Conservation (phyloP, 1,284 basidiomycete species). For the Xerocomus nothofagi region DNA sequence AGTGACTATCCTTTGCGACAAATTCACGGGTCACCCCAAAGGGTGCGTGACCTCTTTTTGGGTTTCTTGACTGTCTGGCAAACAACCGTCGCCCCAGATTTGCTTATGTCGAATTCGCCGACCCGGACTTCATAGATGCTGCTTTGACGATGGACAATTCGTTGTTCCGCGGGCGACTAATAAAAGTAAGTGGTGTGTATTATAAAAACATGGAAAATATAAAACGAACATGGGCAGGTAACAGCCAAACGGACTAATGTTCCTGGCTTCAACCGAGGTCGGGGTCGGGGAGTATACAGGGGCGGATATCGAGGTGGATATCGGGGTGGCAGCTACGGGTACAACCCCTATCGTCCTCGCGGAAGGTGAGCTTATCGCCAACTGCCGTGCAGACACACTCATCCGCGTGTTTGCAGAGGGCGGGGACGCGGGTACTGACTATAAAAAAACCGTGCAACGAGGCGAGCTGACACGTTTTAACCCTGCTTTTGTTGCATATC, state of each 20-base stretch:
- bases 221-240: slow-evolving; percentile 53
- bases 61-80: not conserved
- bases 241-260: slow-evolving; percentile 92
- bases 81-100: slow-evolving; percentile 55
- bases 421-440: slow-evolving; percentile 66
- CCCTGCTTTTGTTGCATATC: slow-evolving; percentile 12
- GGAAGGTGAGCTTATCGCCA: slow-evolving; percentile 64
- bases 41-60: slow-evolving; percentile 57
- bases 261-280: slow-evolving; percentile 84
- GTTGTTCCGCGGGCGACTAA: slow-evolving; percentile 88
- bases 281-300: slow-evolving; percentile 75
- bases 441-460: slow-evolving; percentile 29
- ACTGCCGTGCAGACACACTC: slow-evolving; percentile 12
- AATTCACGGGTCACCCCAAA: slow-evolving; percentile 99
- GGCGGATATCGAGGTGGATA: slow-evolving; percentile 62
- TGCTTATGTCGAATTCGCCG: slow-evolving; percentile 98
- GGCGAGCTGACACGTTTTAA: slow-evolving; percentile 12
- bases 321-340: slow-evolving; percentile 54
- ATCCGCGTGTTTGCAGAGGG: slow-evolving; percentile 46
- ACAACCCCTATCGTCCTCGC: slow-evolving; percentile 74
- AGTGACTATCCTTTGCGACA: slow-evolving; percentile 99
- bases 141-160: slow-evolving; percentile 96
- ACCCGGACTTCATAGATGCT: slow-evolving; percentile 89
- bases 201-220: slow-evolving; percentile 1
- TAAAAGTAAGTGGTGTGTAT: slow-evolving; percentile 63